A percentile compares a stretch with the other conserved stretches of the same genome.
phyloP scores from a whole-genome alignment of 306 rosid species.

The Ceratonia siliqua region DNA sequence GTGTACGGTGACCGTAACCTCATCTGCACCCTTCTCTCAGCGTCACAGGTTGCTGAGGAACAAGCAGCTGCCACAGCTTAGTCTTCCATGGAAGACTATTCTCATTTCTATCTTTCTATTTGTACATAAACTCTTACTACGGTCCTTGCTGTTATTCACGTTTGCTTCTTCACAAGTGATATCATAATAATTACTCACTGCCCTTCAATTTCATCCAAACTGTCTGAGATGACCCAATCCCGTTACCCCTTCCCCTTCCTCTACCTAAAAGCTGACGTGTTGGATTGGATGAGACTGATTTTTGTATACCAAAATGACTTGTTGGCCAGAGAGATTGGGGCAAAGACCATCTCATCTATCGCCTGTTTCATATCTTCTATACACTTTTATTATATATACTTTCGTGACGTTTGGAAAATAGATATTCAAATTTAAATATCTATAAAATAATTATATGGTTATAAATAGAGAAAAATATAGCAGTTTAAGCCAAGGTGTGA shows the following conservation, averaged over 20 bases:
- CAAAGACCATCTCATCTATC: too few relatives aligned
- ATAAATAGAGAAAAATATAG: too few relatives aligned
- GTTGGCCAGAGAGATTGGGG: too few relatives aligned
- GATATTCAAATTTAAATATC: too few relatives aligned
- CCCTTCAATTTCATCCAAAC: background rate
- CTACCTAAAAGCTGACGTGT: too few relatives aligned
- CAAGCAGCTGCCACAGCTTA: slow-evolving; percentile 92
- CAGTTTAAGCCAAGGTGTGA: too few relatives aligned
- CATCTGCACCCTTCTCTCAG: slow-evolving; percentile 88
- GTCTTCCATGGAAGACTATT: slow-evolving; percentile 5
- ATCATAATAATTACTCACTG: background rate
- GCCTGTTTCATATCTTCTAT: too few relatives aligned
- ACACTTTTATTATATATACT: too few relatives aligned
- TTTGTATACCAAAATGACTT: too few relatives aligned
- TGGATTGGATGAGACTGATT: too few relatives aligned
- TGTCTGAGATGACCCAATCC: background rate
- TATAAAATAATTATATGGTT: too few relatives aligned
- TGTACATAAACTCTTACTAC: slow-evolving; percentile 10
- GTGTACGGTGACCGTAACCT: slow-evolving; percentile 99
- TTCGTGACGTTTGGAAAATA: too few relatives aligned
- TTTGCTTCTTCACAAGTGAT: background rate
- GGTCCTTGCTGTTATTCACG: slow-evolving; percentile 2
- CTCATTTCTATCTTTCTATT: slow-evolving; percentile 1
- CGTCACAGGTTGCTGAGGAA: slow-evolving; percentile 74
- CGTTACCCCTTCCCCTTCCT: background rate